phyloP scores from a whole-genome alignment of 208 protist genomes.

The Dictyostelium gargantuum region DNA sequence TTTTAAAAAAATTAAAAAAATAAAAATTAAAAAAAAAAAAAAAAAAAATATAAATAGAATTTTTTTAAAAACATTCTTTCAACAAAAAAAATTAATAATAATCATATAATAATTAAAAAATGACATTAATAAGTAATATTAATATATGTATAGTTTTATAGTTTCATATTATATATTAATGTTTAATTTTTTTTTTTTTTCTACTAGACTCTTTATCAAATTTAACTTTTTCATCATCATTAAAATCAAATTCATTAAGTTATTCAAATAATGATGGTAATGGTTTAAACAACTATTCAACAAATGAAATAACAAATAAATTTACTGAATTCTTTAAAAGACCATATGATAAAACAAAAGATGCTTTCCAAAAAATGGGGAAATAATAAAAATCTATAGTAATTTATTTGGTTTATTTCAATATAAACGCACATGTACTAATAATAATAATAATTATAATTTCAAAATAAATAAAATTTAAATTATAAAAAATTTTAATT shows the following conservation, averaged over 20 bases:
- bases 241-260: not conserved
- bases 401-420: not conserved
- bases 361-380: not conserved
- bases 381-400: not conserved
- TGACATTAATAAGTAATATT: not conserved
- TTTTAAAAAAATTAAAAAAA: not conserved
- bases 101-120: not conserved
- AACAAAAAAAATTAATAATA: not conserved
- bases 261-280: not conserved
- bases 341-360: not conserved
- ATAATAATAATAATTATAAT: too few species aligned
- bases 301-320: not conserved
- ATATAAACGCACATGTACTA: not conserved
- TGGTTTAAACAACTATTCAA: not conserved
- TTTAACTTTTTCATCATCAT: not conserved
- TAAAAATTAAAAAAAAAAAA: not conserved
- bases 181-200: not conserved
- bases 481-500: too few species aligned
- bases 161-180: not conserved
- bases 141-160: too few species aligned
- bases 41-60: not conserved
- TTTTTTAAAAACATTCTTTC: not conserved
- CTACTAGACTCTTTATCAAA: not conserved
- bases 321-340: not conserved
- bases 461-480: too few species aligned